A percentile compares a stretch with the other conserved stretches of the same genome.
phyloP scores from a whole-genome alignment of 78 protist species.

The Dictyostelium citrinum region DNA sequence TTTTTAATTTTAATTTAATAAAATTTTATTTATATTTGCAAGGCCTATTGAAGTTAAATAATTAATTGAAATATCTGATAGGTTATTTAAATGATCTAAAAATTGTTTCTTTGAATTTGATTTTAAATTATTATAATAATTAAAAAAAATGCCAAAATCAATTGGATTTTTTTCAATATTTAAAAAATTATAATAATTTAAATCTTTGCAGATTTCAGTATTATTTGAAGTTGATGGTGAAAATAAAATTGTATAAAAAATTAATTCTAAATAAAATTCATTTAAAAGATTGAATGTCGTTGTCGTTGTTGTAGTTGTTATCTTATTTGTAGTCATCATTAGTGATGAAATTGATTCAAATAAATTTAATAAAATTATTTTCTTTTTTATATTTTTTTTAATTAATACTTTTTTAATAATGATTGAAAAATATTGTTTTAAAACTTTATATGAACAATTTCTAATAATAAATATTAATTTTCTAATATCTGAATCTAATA shows the following conservation, averaged over 20 bases:
- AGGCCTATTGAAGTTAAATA: not conserved
- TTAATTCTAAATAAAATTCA: not conserved
- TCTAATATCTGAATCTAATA: not conserved
- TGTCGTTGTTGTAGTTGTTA: not conserved
- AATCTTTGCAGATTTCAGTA: not conserved
- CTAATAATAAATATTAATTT: not conserved
- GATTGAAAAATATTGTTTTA: not conserved
- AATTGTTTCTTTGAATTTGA: not conserved
- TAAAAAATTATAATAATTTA: not conserved
- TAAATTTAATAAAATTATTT: not conserved
- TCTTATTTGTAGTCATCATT: not conserved
- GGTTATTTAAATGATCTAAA: not conserved
- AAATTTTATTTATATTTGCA: not conserved
- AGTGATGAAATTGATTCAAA: not conserved
- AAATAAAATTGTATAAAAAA: not conserved
- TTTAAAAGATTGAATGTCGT: not conserved
- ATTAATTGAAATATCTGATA: not conserved
- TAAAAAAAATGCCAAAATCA: not conserved
- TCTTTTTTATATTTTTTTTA: not conserved
- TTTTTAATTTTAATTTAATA: not conserved
- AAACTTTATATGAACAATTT: not conserved
- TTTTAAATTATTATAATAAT: not conserved
- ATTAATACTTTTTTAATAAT: not conserved
- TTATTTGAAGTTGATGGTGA: not conserved
- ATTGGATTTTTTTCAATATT: not conserved